Conservation (phyloP, 2,329 filamentous ascomycete species). For the Fusarium burgessii region DNA sequence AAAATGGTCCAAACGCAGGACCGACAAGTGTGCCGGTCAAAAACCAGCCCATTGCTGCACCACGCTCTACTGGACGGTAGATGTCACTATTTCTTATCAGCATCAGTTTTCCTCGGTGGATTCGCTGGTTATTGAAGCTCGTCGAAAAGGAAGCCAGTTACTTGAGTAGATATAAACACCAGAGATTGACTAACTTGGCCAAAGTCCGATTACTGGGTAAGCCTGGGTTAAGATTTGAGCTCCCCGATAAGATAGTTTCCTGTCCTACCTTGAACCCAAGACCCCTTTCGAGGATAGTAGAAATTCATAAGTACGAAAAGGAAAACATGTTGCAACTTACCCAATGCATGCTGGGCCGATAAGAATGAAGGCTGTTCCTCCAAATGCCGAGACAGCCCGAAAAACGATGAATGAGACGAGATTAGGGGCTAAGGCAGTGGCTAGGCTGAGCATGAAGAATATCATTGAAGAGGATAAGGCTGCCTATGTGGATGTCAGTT, state of each 20-base stretch:
- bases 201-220: not conserved
- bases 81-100: slow-evolving; percentile 61
- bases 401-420: slow-evolving; percentile 79
- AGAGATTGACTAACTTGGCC: not conserved
- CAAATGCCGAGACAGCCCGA: slow-evolving; percentile 78
- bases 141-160: not conserved
- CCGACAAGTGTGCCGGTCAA: slow-evolving; percentile 77
- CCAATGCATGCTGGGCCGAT: slow-evolving; percentile 78
- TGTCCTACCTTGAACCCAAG: not conserved
- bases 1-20: slow-evolving; percentile 76
- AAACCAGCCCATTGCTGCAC: slow-evolving; percentile 80
- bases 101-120: not conserved
- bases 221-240: not conserved
- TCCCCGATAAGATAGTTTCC: not conserved
- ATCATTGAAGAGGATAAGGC: slow-evolving; percentile 68
- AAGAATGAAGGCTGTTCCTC: slow-evolving; percentile 79
- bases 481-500: slow-evolving; percentile 38
- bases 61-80: slow-evolving; percentile 75
- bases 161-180: not conserved
- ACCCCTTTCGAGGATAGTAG: not conserved
- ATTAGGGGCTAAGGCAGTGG: slow-evolving; percentile 78
- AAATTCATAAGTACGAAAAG: not conserved
- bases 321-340: slow-evolving; percentile 51
- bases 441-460: slow-evolving; percentile 77
- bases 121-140: not conserved